Conservation (phyloP, 805 yeast species). For the Ogataea populi-albae region DNA sequence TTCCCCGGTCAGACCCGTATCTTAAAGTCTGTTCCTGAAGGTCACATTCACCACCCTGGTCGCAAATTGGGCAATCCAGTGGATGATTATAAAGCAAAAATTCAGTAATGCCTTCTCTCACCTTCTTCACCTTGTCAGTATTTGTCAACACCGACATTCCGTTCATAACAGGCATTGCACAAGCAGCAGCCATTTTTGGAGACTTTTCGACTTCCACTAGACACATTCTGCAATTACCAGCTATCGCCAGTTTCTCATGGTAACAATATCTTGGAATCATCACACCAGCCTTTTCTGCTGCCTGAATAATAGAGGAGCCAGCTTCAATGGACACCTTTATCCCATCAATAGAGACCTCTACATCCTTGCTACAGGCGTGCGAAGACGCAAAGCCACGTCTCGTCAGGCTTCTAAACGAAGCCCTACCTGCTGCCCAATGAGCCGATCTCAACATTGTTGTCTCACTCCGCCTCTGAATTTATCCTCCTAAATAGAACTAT, state of each 20-base stretch:
- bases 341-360: conserved; percentile 58
- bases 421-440: background rate
- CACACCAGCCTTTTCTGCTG: conserved; percentile 89
- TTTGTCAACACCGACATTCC: conserved; percentile 87
- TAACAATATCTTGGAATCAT: conserved; percentile 86
- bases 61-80: conserved; percentile 88
- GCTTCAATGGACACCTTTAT: conserved; percentile 75
- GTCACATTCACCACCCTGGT: conserved; percentile 94
- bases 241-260: conserved; percentile 86
- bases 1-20: conserved; percentile 83
- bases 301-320: conserved; percentile 85
- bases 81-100: conserved; percentile 88
- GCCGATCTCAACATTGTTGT: conserved; percentile 2
- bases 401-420: conserved; percentile 5
- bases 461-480: no score
- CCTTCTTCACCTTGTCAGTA: conserved; percentile 72
- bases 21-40: conserved; percentile 83
- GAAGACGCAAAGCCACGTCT: conserved; percentile 16
- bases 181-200: conserved; percentile 85
- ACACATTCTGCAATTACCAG: conserved; percentile 94
- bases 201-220: conserved; percentile 86
- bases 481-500: no score
- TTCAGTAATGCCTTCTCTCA: conserved; percentile 89
- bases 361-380: conserved; percentile 18
- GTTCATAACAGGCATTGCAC: conserved; percentile 88